Evolutionary conservation across 2,329 filamentous ascomycete species (phyloP).

Genomic region (Claviceps digitariae): DNA sequence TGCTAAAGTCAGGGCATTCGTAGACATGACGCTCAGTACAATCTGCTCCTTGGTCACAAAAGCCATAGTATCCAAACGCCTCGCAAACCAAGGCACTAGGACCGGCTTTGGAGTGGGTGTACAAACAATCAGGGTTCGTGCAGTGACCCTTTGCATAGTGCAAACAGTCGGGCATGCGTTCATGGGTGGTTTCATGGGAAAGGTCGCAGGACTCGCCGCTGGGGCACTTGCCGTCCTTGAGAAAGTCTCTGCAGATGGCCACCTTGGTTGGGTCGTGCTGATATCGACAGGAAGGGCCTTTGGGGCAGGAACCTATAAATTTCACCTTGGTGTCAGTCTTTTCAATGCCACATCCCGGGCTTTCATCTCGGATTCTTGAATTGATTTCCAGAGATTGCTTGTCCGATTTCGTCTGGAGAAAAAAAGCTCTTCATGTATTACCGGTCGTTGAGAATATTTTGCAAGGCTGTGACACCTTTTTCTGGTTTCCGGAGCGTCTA

Average conservation of each 20-base stretch:
- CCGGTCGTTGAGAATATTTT: conserved; percentile 56
- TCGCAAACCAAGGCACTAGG: conserved; percentile 69
- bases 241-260: conserved; percentile 77
- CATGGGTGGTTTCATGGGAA: conserved; percentile 70
- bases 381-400: conserved; percentile 6
- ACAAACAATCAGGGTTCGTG: conserved; percentile 73
- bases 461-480: conserved; percentile 62
- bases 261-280: conserved; percentile 77
- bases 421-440: conserved; percentile 41
- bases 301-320: conserved; percentile 69
- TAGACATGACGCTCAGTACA: conserved; percentile 78
- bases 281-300: conserved; percentile 68
- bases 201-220: conserved; percentile 74
- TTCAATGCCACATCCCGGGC: conserved; percentile 23
- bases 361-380: conserved; percentile 8
- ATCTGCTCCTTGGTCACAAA: conserved; percentile 66
- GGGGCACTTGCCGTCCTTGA: conserved; percentile 66
- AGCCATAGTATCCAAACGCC: conserved; percentile 73
- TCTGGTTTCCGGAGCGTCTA: conserved; percentile 40
- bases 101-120: conserved; percentile 70
- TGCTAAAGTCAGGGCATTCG: conserved; percentile 93
- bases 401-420: conserved; percentile 20
- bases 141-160: conserved; percentile 87
- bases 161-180: conserved; percentile 77
- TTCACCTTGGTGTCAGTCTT: conserved; percentile 30